phyloP scores from a whole-genome alignment of 176 grass and related monocot genomes.

The Typha latifolia region DNA sequence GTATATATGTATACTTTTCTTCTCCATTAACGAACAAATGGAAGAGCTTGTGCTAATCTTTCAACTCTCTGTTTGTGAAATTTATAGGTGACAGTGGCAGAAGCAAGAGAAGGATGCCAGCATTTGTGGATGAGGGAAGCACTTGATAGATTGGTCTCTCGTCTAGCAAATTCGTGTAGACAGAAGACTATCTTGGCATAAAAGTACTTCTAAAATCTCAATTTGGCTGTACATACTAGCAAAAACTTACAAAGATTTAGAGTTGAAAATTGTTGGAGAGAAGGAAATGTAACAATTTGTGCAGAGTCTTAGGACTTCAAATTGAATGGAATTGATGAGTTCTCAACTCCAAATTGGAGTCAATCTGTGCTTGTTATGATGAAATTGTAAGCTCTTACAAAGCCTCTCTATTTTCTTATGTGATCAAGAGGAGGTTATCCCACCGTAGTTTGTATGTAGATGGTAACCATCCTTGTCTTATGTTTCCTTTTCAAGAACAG shows the following conservation, averaged over 20 bases:
- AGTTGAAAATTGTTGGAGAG: not conserved
- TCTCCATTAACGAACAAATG: conserved; percentile 22
- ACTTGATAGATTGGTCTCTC: conserved; percentile 47
- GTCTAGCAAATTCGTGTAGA: not conserved
- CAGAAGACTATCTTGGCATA: not conserved
- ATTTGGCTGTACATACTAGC: not conserved
- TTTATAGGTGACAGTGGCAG: conserved; percentile 46
- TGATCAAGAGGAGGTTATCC: too few species aligned
- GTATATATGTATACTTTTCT: conserved; percentile 15
- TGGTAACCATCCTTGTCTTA: too few species aligned
- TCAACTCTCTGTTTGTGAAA: not conserved
- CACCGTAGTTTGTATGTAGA: too few species aligned
- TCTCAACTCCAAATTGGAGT: too few species aligned
- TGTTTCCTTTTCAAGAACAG: too few species aligned
- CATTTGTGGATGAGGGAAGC: conserved; percentile 88
- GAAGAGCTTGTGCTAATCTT: conserved; percentile 18
- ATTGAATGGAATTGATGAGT: too few species aligned
- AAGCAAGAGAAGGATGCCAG: conserved; percentile 68
- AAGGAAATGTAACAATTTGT: not conserved
- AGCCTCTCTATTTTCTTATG: too few species aligned
- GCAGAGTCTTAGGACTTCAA: too few species aligned
- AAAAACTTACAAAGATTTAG: not conserved
- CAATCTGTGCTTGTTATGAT: too few species aligned
- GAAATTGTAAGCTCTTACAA: too few species aligned
- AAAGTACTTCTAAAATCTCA: not conserved